Conservation (phyloP, 106 monocot species). For the Apostasia ramifera region DNA sequence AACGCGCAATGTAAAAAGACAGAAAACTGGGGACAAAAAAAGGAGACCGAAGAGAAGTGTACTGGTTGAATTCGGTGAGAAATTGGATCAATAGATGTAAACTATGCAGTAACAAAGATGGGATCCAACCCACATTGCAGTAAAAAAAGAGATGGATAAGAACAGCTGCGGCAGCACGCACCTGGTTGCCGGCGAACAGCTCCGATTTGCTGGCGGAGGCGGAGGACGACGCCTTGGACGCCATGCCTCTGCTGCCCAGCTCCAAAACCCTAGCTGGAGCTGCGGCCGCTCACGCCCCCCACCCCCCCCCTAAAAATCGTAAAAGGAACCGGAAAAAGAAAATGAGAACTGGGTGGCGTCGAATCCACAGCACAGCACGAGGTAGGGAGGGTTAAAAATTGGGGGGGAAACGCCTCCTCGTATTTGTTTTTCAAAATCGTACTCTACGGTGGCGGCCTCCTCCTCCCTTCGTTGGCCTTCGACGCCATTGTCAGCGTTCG, state of each 20-base stretch:
- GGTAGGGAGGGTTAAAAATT: not conserved
- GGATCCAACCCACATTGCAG: constrained; percentile 3
- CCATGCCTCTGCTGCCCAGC: not conserved
- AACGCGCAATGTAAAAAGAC: too few relatives aligned
- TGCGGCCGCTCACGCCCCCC: not conserved
- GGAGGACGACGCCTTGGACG: constrained; percentile 16
- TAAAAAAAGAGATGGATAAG: not conserved
- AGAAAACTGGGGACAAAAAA: not conserved
- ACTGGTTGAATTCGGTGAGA: too few relatives aligned
- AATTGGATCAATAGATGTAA: too few relatives aligned
- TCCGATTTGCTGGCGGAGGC: constrained; percentile 28
- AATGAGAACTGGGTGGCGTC: not conserved
- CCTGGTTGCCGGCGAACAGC: constrained; percentile 7
- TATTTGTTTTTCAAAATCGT: constrained; percentile 3
- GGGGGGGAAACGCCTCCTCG: not conserved
- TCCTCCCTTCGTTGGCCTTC: not conserved
- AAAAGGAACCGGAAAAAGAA: not conserved
- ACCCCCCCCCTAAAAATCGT: not conserved
- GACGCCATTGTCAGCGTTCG: not conserved
- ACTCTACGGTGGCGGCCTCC: not conserved
- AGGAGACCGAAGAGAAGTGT: too few relatives aligned
- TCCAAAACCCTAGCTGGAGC: constrained; percentile 4
- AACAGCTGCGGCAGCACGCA: not conserved
- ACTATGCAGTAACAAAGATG: too few relatives aligned
- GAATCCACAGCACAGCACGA: not conserved